Evolutionary conservation across 2,329 filamentous ascomycete genomes (phyloP), one percentile per base, ranked within the genome.

Genomic region (Chaetomium globosum): DNA sequence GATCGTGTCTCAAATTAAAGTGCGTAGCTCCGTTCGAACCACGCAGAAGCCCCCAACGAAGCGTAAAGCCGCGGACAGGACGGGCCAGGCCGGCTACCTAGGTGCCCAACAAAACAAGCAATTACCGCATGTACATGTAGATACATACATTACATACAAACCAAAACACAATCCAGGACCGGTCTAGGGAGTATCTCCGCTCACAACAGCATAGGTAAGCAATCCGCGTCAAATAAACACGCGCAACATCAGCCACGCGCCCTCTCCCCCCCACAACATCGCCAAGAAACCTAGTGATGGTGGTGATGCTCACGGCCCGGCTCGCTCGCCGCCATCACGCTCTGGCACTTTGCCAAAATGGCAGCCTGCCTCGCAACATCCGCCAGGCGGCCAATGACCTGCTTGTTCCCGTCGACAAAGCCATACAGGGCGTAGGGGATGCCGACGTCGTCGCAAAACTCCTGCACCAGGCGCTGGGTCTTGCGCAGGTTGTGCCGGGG

Each of bases 381-480:
- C 3, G 86, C 89, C 57, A 97, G 81, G 53, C 87, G 83, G 19
- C 89, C 83, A 71, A 97, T 85, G 13, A 97, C 92, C 71, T 91
- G 83, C 77, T 89, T 89, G 76, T 95, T 97, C 6, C 92, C 90
- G 70, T 92, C 87, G 21, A 91, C 85, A 74, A 97, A 97, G 1
- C 91, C 92, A 73, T 93, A 93, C 60, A 95, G 82, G 6, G 92
- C 89, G 74, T 97, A 97, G 1, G 91, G 91, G 64, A 97, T 91
- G 19, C 86, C 87, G 0, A 92, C 91, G 30, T 96, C 92, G 55
- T 86, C 81, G 72, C 92, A 96, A 73, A 96, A 96, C 54, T 91
- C 87, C 72, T 89, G 83, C 10, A 96, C 91, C 43, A 95, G 81
- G 71, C 84, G 87, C 78, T 95, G 92, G 4, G 89, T 85, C 64